Evolutionary conservation across 305 asterid species (phyloP).

Genomic region (Nicotiana rustica): DNA sequence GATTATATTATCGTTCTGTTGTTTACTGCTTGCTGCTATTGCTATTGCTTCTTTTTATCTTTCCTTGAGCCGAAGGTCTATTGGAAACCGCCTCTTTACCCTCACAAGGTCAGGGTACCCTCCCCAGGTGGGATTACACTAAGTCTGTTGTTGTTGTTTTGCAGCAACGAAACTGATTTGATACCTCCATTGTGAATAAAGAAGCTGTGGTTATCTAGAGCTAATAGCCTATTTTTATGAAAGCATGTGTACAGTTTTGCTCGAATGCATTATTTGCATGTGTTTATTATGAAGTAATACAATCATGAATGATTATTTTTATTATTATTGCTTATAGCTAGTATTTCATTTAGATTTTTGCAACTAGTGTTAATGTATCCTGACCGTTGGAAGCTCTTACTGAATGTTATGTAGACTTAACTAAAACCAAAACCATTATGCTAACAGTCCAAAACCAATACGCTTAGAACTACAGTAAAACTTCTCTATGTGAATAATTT

Average conservation of each 20-base stretch:
- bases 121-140: too few relatives aligned
- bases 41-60: too few relatives aligned
- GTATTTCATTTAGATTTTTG: not conserved
- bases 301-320: not conserved
- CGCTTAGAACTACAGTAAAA: not conserved
- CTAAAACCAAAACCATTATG: not conserved
- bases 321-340: not conserved
- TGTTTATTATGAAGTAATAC: not conserved
- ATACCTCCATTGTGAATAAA: not conserved
- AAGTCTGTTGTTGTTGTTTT: too few relatives aligned
- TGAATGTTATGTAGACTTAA: not conserved
- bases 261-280: not conserved
- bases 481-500: too few relatives aligned
- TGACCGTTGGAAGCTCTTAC: too few relatives aligned
- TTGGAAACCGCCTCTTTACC: too few relatives aligned
- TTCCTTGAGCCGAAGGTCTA: too few relatives aligned
- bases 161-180: not conserved
- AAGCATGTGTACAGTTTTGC: not conserved
- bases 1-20: too few relatives aligned
- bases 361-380: too few relatives aligned
- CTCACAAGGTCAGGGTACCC: too few relatives aligned
- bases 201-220: not conserved
- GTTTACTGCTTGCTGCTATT: too few relatives aligned
- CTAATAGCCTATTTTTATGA: not conserved
- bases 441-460: not conserved